These are phyloP conservation scores for Epichloe uncinata DNA, from an alignment of 2,329 filamentous ascomycete species.

Conservation along the genomic window DNA sequence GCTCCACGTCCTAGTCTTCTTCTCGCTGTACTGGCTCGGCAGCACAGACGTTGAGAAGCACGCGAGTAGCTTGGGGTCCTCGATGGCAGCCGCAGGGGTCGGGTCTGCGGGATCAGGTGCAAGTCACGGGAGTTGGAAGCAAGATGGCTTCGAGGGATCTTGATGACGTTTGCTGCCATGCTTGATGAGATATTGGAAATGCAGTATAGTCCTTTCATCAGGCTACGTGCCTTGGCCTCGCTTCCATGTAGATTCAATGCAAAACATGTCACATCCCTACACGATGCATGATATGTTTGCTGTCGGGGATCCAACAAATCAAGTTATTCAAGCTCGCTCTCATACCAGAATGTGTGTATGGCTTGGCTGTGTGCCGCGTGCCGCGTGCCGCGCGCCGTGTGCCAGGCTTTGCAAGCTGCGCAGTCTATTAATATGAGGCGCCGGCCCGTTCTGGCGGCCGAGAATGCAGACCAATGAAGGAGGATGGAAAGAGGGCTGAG, in stretches of 20 bases:
- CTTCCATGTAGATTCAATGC: background rate
- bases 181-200: background rate
- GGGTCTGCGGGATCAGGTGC: slow-evolving; percentile 26
- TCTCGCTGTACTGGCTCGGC: slow-evolving; percentile 75
- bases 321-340: no score
- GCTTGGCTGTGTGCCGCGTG: no score
- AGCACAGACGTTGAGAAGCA: slow-evolving; percentile 51
- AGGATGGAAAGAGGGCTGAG: background rate
- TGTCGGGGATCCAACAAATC: no score
- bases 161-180: slow-evolving; percentile 6
- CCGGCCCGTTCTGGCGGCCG: background rate
- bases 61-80: slow-evolving; percentile 40
- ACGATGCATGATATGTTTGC: no score
- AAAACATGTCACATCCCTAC: no score
- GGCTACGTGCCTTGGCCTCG: background rate
- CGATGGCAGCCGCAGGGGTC: slow-evolving; percentile 29
- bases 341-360: no score
- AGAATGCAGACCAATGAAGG: background rate
- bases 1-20: slow-evolving; percentile 77
- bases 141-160: slow-evolving; percentile 42
- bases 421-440: background rate
- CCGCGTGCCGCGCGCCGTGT: no score
- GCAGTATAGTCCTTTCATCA: background rate
- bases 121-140: slow-evolving; percentile 46
- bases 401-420: no score